phyloP scores from a whole-genome alignment of 768 basidiomycete genomes.

The Leccinum fibrillosum region DNA sequence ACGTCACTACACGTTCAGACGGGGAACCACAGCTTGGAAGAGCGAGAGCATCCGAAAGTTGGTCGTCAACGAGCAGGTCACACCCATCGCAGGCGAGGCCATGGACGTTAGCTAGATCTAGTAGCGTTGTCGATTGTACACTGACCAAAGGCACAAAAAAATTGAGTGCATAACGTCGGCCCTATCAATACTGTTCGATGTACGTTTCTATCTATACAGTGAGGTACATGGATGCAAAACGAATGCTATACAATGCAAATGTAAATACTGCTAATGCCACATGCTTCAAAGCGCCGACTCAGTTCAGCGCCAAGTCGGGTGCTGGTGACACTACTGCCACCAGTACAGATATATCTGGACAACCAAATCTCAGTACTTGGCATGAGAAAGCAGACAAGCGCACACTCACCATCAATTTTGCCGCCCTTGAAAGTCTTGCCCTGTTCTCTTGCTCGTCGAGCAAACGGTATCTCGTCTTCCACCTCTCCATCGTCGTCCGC shows the following conservation, averaged over 20 bases:
- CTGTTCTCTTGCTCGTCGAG: constrained; percentile 69
- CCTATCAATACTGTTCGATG: constrained; percentile 10
- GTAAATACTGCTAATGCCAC: constrained; percentile 14
- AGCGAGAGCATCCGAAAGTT: constrained; percentile 72
- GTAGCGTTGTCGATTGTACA: constrained; percentile 1
- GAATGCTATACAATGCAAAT: constrained; percentile 24
- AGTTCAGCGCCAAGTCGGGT: constrained; percentile 20
- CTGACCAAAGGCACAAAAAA: not conserved
- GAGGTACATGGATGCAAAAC: constrained; percentile 17
- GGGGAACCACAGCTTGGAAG: constrained; percentile 89
- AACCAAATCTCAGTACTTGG: constrained; percentile 1
- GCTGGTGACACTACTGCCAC: constrained; percentile 62
- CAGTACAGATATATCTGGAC: constrained; percentile 60
- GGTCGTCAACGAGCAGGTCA: constrained; percentile 69
- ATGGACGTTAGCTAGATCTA: constrained; percentile 73
- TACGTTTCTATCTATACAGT: constrained; percentile 27
- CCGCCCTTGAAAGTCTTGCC: constrained; percentile 75
- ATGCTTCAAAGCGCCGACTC: not conserved
- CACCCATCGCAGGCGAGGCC: constrained; percentile 54
- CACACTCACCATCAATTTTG: constrained; percentile 73
- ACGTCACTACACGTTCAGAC: constrained; percentile 62
- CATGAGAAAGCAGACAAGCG: not conserved
- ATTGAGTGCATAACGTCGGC: constrained; percentile 6
- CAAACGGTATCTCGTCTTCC: constrained; percentile 74
- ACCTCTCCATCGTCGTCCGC: constrained; percentile 27